A percentile compares a stretch with the other conserved stretches of the same genome.
Evolutionary conservation across 306 rosid species (phyloP).

Genomic region (Gastrolobium villosum): DNA sequence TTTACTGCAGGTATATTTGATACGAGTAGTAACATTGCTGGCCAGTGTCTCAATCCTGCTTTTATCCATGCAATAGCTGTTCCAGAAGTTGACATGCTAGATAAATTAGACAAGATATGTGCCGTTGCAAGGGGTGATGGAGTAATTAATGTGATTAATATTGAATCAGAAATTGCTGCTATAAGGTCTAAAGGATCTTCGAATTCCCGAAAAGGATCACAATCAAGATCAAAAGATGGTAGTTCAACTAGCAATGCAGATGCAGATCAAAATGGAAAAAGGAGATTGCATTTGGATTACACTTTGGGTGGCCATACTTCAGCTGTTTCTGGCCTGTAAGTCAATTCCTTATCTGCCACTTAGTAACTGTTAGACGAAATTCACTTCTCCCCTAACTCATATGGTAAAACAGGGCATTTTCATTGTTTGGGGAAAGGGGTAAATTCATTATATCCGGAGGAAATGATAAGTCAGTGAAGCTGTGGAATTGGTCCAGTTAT

Average conservation of each 20-base stretch:
- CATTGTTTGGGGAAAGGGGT: constrained; percentile 86
- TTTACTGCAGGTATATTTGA: constrained; percentile 66
- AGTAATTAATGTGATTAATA: constrained; percentile 68
- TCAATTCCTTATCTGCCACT: constrained; percentile 44
- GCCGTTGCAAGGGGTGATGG: constrained; percentile 93
- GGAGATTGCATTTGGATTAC: constrained; percentile 79
- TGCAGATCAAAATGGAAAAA: constrained; percentile 60
- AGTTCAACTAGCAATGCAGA: constrained; percentile 49
- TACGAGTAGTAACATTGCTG: constrained; percentile 52
- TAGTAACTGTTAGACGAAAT: constrained; percentile 26
- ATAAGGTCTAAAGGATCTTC: constrained; percentile 62
- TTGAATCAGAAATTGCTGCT: constrained; percentile 70
- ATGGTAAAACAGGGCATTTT: constrained; percentile 74
- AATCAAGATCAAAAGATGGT: constrained; percentile 62
- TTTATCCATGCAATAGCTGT: constrained; percentile 83
- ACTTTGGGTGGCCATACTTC: constrained; percentile 84
- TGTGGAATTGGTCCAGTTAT: constrained; percentile 82
- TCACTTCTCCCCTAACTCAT: constrained; percentile 51
- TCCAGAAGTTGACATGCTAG: constrained; percentile 86
- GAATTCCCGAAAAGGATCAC: constrained; percentile 67
- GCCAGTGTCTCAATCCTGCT: constrained; percentile 89
- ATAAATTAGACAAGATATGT: constrained; percentile 75
- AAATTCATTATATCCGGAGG: constrained; percentile 89
- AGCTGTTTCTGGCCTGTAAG: constrained; percentile 87
- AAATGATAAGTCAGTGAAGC: constrained; percentile 81